A percentile compares a stretch with the other conserved stretches of the same genome.
Evolutionary conservation across 805 yeast genomes (phyloP).

Genomic region (Ogataea saltuana): DNA sequence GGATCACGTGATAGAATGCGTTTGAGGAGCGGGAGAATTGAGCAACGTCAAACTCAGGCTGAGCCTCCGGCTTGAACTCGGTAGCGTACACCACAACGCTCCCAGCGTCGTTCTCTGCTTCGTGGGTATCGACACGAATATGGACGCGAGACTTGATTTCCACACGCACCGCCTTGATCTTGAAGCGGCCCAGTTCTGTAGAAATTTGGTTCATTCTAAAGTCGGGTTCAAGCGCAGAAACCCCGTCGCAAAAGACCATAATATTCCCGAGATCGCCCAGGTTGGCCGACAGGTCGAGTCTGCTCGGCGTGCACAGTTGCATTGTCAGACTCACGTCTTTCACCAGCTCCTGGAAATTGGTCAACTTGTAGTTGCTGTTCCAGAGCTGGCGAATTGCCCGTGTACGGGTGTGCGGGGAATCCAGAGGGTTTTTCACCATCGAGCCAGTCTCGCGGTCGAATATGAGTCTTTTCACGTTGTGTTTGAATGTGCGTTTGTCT

Average conservation of each 20-base stretch:
- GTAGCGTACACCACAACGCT: slow-evolving; percentile 8
- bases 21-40: slow-evolving; percentile 7
- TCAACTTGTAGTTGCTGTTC: slow-evolving; percentile 11
- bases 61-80: slow-evolving; percentile 9
- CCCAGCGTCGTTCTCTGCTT: slow-evolving; percentile 9
- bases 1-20: slow-evolving; percentile 7
- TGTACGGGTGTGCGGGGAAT: slow-evolving; percentile 13
- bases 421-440: slow-evolving; percentile 17
- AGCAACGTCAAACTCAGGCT: slow-evolving; percentile 20
- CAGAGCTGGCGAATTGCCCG: slow-evolving; percentile 9
- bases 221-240: slow-evolving; percentile 8
- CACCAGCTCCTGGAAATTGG: slow-evolving; percentile 8
- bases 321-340: slow-evolving; percentile 15
- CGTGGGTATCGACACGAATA: slow-evolving; percentile 9
- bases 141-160: slow-evolving; percentile 11
- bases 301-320: slow-evolving; percentile 8
- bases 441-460: slow-evolving; percentile 12
- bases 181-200: slow-evolving; percentile 20
- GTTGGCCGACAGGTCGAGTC: slow-evolving; percentile 10
- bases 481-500: slow-evolving; percentile 6
- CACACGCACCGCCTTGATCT: slow-evolving; percentile 6
- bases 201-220: slow-evolving; percentile 13
- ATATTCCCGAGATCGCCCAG: slow-evolving; percentile 10
- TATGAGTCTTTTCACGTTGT: slow-evolving; percentile 13
- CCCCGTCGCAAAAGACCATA: slow-evolving; percentile 2